A percentile compares a stretch with the other conserved stretches of the same genome.
These are phyloP conservation scores for Didymosphaeria variabile DNA, from an alignment of 2,329 filamentous ascomycete species.

Conservation along the genomic window DNA sequence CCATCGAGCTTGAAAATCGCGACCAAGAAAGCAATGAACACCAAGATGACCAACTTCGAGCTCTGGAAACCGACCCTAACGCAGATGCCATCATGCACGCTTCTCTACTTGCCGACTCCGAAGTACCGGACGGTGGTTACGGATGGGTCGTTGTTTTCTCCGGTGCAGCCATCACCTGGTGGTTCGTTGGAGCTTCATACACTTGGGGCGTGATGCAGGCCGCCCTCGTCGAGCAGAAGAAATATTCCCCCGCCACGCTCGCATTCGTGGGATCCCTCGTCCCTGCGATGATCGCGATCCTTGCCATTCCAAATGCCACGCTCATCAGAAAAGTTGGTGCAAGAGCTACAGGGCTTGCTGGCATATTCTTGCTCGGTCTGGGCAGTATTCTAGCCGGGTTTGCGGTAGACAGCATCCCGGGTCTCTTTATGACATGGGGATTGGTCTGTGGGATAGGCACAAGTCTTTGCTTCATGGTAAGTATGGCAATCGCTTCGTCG, in stretches of 20 bases:
- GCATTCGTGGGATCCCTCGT: conserved; percentile 3
- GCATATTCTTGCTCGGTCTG: not conserved
- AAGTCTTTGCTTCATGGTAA: conserved; percentile 10
- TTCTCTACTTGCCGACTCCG: conserved; percentile 3
- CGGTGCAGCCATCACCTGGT: conserved; percentile 4
- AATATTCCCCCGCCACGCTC: not conserved
- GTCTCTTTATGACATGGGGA: conserved; percentile 4
- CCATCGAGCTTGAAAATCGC: conserved; percentile 2
- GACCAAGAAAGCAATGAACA: not conserved
- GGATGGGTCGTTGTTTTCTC: conserved; percentile 7
- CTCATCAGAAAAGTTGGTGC: conserved; percentile 4
- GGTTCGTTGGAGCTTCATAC: not conserved
- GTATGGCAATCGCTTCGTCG: not conserved
- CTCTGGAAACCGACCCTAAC: conserved; percentile 4
- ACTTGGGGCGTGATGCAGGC: conserved; percentile 9
- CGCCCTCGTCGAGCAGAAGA: conserved; percentile 1
- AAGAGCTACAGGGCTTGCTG: not conserved
- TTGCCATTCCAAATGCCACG: conserved; percentile 6
- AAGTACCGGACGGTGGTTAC: conserved; percentile 3
- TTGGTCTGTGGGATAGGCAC: not conserved
- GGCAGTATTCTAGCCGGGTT: conserved; percentile 1
- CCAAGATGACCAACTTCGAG: conserved; percentile 1
- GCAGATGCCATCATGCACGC: conserved; percentile 7
- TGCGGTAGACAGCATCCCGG: conserved; percentile 3
- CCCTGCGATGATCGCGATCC: not conserved